These are phyloP conservation scores for Taxillus chinensis DNA, from an alignment of 164 flowering plant species.

Conservation along the genomic window DNA sequence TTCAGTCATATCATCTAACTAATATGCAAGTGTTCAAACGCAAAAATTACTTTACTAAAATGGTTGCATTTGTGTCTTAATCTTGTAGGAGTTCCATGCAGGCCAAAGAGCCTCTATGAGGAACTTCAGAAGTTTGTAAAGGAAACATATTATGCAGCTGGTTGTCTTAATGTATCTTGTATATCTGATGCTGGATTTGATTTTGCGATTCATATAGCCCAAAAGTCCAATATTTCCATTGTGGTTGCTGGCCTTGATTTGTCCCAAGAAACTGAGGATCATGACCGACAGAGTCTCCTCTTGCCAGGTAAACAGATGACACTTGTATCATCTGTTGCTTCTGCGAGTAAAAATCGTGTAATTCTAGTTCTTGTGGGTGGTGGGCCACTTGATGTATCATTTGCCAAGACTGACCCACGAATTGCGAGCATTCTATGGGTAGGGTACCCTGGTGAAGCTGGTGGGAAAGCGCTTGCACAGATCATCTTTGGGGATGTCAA, in stretches of 20 bases:
- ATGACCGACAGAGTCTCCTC: constrained; percentile 63
- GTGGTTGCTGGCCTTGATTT: constrained; percentile 71
- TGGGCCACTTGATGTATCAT: constrained; percentile 83
- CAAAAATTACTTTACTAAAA: neutral
- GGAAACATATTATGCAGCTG: constrained; percentile 36
- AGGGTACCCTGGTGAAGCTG: constrained; percentile 94
- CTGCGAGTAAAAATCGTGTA: constrained; percentile 53
- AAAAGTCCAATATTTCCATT: constrained; percentile 54
- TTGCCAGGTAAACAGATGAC: constrained; percentile 85
- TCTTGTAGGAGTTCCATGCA: constrained; percentile 62
- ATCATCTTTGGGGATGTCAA: constrained; percentile 68
- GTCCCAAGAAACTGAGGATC: constrained; percentile 83
- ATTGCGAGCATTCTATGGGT: constrained; percentile 85
- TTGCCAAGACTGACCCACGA: constrained; percentile 43
- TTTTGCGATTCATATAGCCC: constrained; percentile 52
- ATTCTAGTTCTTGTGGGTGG: constrained; percentile 79
- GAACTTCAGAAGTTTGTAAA: constrained; percentile 35
- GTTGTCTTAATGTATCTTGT: constrained; percentile 63
- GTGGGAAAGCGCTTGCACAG: constrained; percentile 75
- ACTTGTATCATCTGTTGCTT: constrained; percentile 50
- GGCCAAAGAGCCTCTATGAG: constrained; percentile 37
- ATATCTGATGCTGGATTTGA: constrained; percentile 33
- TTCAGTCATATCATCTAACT: too few species aligned
- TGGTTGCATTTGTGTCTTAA: neutral
- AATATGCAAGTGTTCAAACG: too few species aligned